Evolutionary conservation across 1,139 yeast genomes (phyloP).

Genomic region (Taphrina communis): DNA sequence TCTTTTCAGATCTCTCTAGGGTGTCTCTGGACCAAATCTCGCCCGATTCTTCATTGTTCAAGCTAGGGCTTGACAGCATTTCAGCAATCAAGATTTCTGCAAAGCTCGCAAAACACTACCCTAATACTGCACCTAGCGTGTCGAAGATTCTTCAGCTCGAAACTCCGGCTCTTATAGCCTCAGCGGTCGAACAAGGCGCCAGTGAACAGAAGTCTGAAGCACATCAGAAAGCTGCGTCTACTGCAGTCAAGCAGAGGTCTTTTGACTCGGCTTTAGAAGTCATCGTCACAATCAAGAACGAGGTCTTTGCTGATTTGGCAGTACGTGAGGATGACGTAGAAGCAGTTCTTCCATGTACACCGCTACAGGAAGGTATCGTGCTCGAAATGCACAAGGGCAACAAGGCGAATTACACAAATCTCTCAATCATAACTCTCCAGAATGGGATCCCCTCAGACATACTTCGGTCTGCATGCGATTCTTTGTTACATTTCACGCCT

Average conservation of each 20-base stretch:
- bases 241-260: background rate
- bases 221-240: background rate
- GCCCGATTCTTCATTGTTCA: constrained; percentile 43
- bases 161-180: constrained; percentile 12
- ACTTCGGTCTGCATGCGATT: constrained; percentile 41
- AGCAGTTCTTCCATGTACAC: constrained; percentile 46
- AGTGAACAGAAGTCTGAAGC: background rate
- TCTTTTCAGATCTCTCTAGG: constrained; percentile 40
- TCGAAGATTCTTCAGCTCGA: constrained; percentile 26
- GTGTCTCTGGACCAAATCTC: constrained; percentile 9
- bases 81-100: constrained; percentile 45
- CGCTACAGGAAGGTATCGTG: constrained; percentile 46
- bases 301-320: constrained; percentile 6
- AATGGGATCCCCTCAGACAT: constrained; percentile 17
- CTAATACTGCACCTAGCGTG: background rate
- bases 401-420: constrained; percentile 45
- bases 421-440: constrained; percentile 41
- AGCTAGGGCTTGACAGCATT: constrained; percentile 47
- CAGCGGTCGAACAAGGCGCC: background rate
- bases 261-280: background rate
- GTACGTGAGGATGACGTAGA: constrained; percentile 8
- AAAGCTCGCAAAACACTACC: background rate
- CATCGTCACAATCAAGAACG: background rate
- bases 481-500: constrained; percentile 40
- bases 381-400: constrained; percentile 43